Base-by-base conservation (phyloP, 495 filamentous ascomycete species). In the Xylona heveae region DNA sequence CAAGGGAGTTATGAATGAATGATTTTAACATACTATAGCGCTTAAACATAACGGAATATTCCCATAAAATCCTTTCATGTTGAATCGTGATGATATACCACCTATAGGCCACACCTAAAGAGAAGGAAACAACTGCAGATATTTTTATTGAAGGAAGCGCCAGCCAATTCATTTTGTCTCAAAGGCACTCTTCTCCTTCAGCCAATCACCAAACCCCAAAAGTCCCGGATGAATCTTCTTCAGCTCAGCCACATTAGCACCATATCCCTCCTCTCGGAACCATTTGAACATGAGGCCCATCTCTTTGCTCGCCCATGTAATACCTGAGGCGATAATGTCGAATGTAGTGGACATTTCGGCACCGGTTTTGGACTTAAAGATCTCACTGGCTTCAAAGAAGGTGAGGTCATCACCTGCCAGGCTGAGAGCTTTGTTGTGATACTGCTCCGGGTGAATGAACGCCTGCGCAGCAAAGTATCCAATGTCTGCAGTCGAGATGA, bases 391-490 rank as follows among this genome's bases (percentile, higher is more conserved):
- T 33, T 70, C 45, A 6, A 54, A 47, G 35, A 52, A 64, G 0
- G 59, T 68, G 30, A 75, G 38, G 26, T 71, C 61, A 46, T 73
- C 68, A 5, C 71, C 68, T 1, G 67, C 71, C 2, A 75, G 50
- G 13, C 58, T 60, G 17, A 74, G 34, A 7, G 50, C 53, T 31
- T 51, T 46, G 12, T 53, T 49, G 19, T 54, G 55, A 41, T 52
- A 71, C 23, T 50, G 16, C 10, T 56, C 46, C 3, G 59, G 56
- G 13, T 59, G 40, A 17, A 57, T n/a, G 37, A 81, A 71, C 0
- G 67, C 71, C 40, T 64, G 53, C 10, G 66, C 67, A 2, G 51
- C 74, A 34, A 79, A 74, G 23, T 55, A 42, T 0, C 76, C 74
- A 43, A 81, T 78, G 36, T 80, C 72, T 1, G 42, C 45, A 0